Percentiles rank a stretch among this genome's conserved stretches.
Evolutionary conservation across 2,329 filamentous ascomycete species (phyloP).

Genomic region (Fusarium temperatum): DNA sequence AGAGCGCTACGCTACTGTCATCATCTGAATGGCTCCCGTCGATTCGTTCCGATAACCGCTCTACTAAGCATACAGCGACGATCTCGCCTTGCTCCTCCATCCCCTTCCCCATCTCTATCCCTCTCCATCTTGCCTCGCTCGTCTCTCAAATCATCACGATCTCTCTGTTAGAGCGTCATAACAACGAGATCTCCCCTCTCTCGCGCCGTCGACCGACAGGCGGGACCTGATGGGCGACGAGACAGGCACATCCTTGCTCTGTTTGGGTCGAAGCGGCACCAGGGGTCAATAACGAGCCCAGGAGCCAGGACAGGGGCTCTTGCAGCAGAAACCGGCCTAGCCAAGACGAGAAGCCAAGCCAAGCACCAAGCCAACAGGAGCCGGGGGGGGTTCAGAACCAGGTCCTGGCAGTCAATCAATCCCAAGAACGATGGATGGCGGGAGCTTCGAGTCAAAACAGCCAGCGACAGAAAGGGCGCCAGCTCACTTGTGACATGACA

Average conservation of each 20-base stretch:
- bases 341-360: constrained; percentile 12
- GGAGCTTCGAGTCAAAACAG: neutral
- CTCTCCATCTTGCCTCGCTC: neutral
- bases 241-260: constrained; percentile 14
- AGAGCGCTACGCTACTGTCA: neutral
- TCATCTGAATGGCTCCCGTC: neutral
- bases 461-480: neutral
- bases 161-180: constrained; percentile 10
- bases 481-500: constrained; percentile 9
- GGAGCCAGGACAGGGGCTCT: constrained; percentile 8
- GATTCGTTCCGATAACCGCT: neutral
- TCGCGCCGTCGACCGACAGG: constrained; percentile 26
- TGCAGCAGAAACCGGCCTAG: constrained; percentile 23
- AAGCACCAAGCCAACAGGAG: constrained; percentile 2
- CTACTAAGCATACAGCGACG: constrained; percentile 1
- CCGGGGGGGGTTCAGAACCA: neutral
- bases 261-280: constrained; percentile 10
- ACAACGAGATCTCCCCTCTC: constrained; percentile 25
- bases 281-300: constrained; percentile 15
- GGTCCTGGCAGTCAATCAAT: neutral
- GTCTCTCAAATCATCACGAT: constrained; percentile 15
- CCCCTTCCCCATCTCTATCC: neutral
- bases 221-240: constrained; percentile 19
- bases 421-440: neutral
- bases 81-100: neutral